phyloP scores from a whole-genome alignment of 2,329 filamentous ascomycete genomes.

The Alternaria sp. region DNA sequence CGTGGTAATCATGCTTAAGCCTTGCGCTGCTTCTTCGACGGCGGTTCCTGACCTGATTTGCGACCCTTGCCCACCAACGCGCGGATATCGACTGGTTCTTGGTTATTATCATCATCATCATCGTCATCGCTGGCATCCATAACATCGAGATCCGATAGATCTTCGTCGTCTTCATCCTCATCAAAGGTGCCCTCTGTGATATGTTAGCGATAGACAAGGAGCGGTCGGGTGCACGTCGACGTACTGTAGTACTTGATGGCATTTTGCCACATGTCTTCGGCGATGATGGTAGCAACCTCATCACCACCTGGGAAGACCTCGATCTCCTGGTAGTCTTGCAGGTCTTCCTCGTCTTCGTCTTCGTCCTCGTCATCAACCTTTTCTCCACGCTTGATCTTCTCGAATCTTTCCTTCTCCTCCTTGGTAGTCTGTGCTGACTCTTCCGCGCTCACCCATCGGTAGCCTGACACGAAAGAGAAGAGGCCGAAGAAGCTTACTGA shows the following conservation, averaged over 20 bases:
- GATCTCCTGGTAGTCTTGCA: slow-evolving; percentile 71
- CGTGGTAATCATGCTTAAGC: slow-evolving; percentile 30
- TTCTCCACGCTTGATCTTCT: slow-evolving; percentile 53
- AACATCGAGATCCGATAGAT: slow-evolving; percentile 72
- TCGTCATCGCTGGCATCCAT: slow-evolving; percentile 49
- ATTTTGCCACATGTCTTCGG: slow-evolving; percentile 87
- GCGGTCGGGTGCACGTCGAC: slow-evolving; percentile 48
- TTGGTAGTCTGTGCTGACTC: slow-evolving; percentile 71
- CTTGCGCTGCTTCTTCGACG: slow-evolving; percentile 54
- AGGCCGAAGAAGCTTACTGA: slow-evolving; percentile 85
- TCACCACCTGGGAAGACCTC: slow-evolving; percentile 92
- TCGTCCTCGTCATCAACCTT: slow-evolving; percentile 49
- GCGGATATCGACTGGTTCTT: slow-evolving; percentile 61
- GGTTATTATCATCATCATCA: slow-evolving; percentile 64
- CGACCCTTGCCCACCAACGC: slow-evolving; percentile 59
- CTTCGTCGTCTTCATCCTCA: slow-evolving; percentile 59
- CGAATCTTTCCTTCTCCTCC: slow-evolving; percentile 67
- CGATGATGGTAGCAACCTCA: slow-evolving; percentile 78
- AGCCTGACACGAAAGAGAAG: slow-evolving; percentile 75
- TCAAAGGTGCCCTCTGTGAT: slow-evolving; percentile 64
- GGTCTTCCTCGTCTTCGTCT: slow-evolving; percentile 64
- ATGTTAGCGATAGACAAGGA: slow-evolving; percentile 49
- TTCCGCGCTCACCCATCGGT: slow-evolving; percentile 74
- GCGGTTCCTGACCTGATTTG: slow-evolving; percentile 47
- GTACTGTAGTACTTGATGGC: slow-evolving; percentile 92